These are phyloP conservation scores for Blastocystis sp. DNA, from an alignment of 352 stramenopile species.

Conservation along the genomic window DNA sequence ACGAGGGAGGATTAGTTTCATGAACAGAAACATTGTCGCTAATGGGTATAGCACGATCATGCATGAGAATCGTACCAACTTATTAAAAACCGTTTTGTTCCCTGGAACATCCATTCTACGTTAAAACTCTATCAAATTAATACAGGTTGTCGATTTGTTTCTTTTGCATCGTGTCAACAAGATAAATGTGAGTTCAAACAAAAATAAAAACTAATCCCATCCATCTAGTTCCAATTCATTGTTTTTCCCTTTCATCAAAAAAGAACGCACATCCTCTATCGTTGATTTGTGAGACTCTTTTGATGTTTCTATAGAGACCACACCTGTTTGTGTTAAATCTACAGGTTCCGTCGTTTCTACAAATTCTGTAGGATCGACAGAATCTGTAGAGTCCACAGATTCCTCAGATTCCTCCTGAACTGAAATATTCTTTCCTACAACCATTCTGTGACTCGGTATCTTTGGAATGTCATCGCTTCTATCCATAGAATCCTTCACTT, in stretches of 20 bases:
- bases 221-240: not conserved
- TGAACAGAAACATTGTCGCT: not conserved
- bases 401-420: not conserved
- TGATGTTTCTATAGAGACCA: conserved; percentile 11
- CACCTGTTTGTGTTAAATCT: not conserved
- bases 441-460: too few relatives aligned
- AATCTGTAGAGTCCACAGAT: not conserved
- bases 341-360: not conserved
- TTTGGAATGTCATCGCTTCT: not conserved
- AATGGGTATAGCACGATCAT: conserved; percentile 3
- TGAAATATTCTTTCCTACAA: not conserved
- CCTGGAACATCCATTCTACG: conserved; percentile 8
- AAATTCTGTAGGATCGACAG: not conserved
- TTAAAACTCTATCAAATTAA: not conserved
- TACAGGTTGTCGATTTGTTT: conserved; percentile 35
- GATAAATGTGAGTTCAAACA: not conserved
- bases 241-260: not conserved
- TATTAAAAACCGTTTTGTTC: conserved; percentile 29
- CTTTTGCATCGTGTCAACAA: not conserved
- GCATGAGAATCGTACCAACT: conserved; percentile 1
- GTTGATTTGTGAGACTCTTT: not conserved
- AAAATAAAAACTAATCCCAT: conserved; percentile 27
- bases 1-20: conserved; percentile 43
- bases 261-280: not conserved
- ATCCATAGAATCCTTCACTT: not conserved